These are phyloP conservation scores for Ganoderma leucocontextum DNA, from an alignment of 1,284 basidiomycete species.

Conservation along the genomic window DNA sequence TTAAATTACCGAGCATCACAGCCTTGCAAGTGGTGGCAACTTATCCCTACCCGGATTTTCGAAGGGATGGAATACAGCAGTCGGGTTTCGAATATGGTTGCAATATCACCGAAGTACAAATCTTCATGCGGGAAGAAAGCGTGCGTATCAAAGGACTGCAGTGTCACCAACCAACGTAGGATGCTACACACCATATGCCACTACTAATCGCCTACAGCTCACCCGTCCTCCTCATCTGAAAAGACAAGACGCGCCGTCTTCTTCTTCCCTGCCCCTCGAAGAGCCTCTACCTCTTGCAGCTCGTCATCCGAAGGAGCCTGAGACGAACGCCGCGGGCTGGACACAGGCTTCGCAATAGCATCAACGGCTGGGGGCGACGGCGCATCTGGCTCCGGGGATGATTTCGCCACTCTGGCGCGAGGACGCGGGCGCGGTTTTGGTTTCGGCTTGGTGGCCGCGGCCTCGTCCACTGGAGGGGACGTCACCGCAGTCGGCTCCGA, in stretches of 20 bases:
- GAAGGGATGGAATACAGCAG: not conserved
- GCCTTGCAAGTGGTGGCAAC: no score
- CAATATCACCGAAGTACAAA: not conserved
- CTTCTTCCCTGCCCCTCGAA: slow-evolving; percentile 16
- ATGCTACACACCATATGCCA: not conserved
- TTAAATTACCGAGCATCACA: no score
- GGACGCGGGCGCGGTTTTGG: slow-evolving; percentile 37
- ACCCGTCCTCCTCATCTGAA: slow-evolving; percentile 28
- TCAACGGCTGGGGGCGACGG: not conserved
- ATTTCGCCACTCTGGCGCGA: slow-evolving; percentile 9
- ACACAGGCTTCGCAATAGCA: not conserved
- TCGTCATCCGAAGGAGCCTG: slow-evolving; percentile 24
- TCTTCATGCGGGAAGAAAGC: not conserved
- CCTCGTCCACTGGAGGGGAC: slow-evolving; percentile 29
- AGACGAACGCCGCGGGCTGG: slow-evolving; percentile 5
- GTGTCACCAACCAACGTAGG: no score
- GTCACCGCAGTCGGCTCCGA: slow-evolving; percentile 34
- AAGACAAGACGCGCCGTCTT: slow-evolving; percentile 21
- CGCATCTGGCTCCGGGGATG: slow-evolving; percentile 1
- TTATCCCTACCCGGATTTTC: no score
- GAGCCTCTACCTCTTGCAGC: not conserved
- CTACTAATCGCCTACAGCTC: not conserved
- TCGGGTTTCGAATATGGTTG: not conserved
- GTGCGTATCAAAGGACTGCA: not conserved
- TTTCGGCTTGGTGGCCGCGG: slow-evolving; percentile 21